Evolutionary conservation across 2,329 filamentous ascomycete genomes (phyloP).

Genomic region (Stagonosporopsis tanaceti): DNA sequence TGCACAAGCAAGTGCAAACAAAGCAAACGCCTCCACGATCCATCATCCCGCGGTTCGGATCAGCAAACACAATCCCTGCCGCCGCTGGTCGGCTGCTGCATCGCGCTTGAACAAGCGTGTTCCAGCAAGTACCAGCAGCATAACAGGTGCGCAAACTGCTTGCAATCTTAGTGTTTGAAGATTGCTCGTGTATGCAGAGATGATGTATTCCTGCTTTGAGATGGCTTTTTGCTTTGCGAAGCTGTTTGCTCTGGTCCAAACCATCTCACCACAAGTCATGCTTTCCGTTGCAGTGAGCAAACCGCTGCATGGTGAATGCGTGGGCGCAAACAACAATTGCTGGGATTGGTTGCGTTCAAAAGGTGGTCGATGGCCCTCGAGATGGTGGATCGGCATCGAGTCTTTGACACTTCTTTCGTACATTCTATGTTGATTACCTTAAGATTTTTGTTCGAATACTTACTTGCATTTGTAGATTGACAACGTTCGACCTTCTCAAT

Average conservation of each 20-base stretch:
- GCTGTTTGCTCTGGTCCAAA: constrained; percentile 20
- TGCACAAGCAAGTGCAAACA: constrained; percentile 35
- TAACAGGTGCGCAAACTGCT: constrained; percentile 35
- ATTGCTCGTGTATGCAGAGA: neutral
- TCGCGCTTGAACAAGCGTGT: constrained; percentile 28
- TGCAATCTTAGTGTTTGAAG: constrained; percentile 4
- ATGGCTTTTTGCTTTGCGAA: neutral
- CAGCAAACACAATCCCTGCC: constrained; percentile 19
- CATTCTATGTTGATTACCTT: constrained; percentile 6
- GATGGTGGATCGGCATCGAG: constrained; percentile 21
- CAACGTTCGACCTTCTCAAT: constrained; percentile 15
- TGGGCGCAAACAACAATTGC: constrained; percentile 27
- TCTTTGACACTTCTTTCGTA: constrained; percentile 14
- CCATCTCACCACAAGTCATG: constrained; percentile 16
- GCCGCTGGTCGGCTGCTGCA: constrained; percentile 31
- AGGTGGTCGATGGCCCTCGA: constrained; percentile 21
- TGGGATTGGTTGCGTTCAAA: constrained; percentile 27
- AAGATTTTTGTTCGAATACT: constrained; percentile 26
- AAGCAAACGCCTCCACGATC: constrained; percentile 33
- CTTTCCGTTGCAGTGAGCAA: constrained; percentile 23
- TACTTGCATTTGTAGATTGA: constrained; percentile 36
- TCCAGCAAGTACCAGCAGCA: constrained; percentile 40
- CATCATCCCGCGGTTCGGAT: neutral
- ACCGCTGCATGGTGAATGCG: constrained; percentile 21
- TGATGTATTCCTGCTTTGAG: neutral